Conservation (phyloP, 768 basidiomycete species). For the Candolleomyces eurysporus region DNA sequence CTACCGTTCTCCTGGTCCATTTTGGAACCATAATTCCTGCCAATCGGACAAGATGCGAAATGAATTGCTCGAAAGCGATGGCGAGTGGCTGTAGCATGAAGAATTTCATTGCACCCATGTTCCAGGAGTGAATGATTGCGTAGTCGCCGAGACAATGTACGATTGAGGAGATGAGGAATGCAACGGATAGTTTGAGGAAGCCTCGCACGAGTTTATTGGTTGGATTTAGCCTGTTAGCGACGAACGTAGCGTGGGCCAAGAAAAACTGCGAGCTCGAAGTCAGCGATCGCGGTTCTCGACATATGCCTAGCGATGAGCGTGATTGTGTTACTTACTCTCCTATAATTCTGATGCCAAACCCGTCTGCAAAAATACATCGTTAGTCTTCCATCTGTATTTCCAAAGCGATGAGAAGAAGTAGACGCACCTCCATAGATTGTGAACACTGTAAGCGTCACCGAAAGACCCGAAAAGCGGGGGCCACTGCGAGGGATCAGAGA, state of each 20-base stretch:
- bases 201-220: slow-evolving; percentile 5
- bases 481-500: background rate
- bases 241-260: slow-evolving; percentile 23
- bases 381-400: no score
- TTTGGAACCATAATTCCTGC: background rate
- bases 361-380: background rate
- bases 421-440: background rate
- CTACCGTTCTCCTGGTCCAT: slow-evolving; percentile 2
- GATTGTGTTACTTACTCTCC: slow-evolving; percentile 23
- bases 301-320: background rate
- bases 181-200: slow-evolving; percentile 13
- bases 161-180: slow-evolving; percentile 30
- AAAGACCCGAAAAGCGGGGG: background rate
- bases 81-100: slow-evolving; percentile 28
- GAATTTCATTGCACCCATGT: slow-evolving; percentile 22
- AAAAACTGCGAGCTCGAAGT: slow-evolving; percentile 18
- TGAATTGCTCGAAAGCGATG: slow-evolving; percentile 24
- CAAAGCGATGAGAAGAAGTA: no score
- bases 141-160: slow-evolving; percentile 29
- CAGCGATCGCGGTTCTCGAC: background rate
- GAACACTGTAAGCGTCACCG: background rate
- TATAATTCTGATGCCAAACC: slow-evolving; percentile 38
- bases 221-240: slow-evolving; percentile 11
- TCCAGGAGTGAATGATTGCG: slow-evolving; percentile 20
- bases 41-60: slow-evolving; percentile 13